A percentile compares a stretch with the other conserved stretches of the same genome.
Evolutionary conservation across 1,284 basidiomycete genomes (phyloP).

Genomic region (Phellopilus nigrolimitatus): DNA sequence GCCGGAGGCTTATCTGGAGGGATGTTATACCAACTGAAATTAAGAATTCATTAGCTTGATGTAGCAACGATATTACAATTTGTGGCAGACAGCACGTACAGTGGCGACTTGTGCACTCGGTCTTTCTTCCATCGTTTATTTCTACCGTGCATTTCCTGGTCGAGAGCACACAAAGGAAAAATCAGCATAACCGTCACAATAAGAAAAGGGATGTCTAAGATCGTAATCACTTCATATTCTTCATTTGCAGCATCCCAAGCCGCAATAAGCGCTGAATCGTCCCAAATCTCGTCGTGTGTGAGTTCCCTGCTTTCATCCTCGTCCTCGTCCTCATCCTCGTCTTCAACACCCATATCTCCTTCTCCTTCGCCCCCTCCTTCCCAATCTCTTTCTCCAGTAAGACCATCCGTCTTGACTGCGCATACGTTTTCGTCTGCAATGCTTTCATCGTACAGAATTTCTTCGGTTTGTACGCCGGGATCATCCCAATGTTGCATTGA

Average conservation of each 20-base stretch:
- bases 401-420: slow-evolving; percentile 23
- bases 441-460: slow-evolving; percentile 31
- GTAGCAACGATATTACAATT: neutral
- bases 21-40: slow-evolving; percentile 69
- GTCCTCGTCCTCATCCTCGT: slow-evolving; percentile 30
- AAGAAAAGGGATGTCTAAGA: slow-evolving; percentile 22
- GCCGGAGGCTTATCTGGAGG: slow-evolving; percentile 40
- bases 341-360: slow-evolving; percentile 20
- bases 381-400: slow-evolving; percentile 17
- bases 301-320: slow-evolving; percentile 55
- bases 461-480: slow-evolving; percentile 29
- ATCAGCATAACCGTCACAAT: neutral
- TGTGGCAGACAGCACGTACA: slow-evolving; percentile 43
- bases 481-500: slow-evolving; percentile 44
- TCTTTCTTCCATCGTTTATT: slow-evolving; percentile 68
- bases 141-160: slow-evolving; percentile 59
- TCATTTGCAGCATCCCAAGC: slow-evolving; percentile 78
- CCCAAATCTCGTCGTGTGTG: slow-evolving; percentile 73
- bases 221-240: slow-evolving; percentile 70
- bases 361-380: slow-evolving; percentile 16
- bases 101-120: slow-evolving; percentile 59
- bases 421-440: slow-evolving; percentile 21
- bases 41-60: slow-evolving; percentile 4
- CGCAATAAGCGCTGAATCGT: slow-evolving; percentile 72
- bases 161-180: neutral